phyloP scores from a whole-genome alignment of 179 eudicot species.

The Drosera spatulata region DNA sequence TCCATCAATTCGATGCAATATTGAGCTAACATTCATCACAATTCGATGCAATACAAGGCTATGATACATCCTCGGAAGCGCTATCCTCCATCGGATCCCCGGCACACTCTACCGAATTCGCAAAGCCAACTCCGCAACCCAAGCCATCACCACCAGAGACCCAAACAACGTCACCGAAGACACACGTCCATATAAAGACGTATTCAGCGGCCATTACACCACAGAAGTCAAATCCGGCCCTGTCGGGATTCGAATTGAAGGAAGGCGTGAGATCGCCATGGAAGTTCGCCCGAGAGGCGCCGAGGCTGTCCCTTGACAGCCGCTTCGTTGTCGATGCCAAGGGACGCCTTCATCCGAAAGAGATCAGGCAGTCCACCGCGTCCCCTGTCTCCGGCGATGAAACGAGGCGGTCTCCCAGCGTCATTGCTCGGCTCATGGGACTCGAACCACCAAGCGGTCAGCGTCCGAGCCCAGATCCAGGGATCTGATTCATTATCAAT shows the following conservation, averaged over 20 bases:
- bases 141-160: background rate
- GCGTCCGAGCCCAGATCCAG: slow-evolving; percentile 82
- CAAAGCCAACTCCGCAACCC: background rate
- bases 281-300: slow-evolving; percentile 65
- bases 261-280: slow-evolving; percentile 27
- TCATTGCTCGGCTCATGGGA: slow-evolving; percentile 76
- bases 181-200: slow-evolving; percentile 8
- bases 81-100: too few species aligned
- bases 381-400: slow-evolving; percentile 13
- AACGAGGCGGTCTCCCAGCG: slow-evolving; percentile 63
- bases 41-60: too few species aligned
- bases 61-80: too few species aligned
- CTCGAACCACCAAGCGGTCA: slow-evolving; percentile 26
- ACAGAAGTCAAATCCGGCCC: slow-evolving; percentile 3
- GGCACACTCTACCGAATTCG: too few species aligned
- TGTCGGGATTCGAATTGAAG: too few species aligned
- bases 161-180: background rate
- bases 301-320: slow-evolving; percentile 80
- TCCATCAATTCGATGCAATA: background rate
- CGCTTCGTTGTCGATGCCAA: slow-evolving; percentile 49
- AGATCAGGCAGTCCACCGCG: slow-evolving; percentile 26
- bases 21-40: too few species aligned
- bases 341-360: slow-evolving; percentile 56
- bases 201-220: slow-evolving; percentile 8
- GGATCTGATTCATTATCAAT: slow-evolving; percentile 43